These are phyloP conservation scores for Phylloporus sp. DNA, from an alignment of 1,284 basidiomycete genomes.

Conservation along the genomic window DNA sequence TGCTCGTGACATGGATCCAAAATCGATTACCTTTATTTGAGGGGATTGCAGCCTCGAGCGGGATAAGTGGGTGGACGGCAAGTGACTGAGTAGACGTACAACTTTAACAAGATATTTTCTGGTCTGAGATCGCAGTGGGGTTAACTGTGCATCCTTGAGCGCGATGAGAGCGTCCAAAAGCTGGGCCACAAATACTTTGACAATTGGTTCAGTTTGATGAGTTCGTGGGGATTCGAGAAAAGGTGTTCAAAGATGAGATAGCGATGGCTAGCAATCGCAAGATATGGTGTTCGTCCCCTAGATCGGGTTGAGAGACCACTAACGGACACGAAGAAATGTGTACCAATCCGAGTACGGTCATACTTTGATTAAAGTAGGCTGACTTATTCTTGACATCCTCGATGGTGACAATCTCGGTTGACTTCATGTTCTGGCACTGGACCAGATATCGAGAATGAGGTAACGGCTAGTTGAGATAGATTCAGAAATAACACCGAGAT, in stretches of 20 bases:
- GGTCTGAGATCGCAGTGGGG: constrained; percentile 99
- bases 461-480: constrained; percentile 61
- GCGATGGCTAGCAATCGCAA: constrained; percentile 91
- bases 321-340: constrained; percentile 40
- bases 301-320: background rate
- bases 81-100: constrained; percentile 59
- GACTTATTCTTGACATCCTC: constrained; percentile 99
- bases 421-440: constrained; percentile 99
- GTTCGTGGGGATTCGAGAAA: constrained; percentile 97
- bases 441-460: constrained; percentile 97
- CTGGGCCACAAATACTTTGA: constrained; percentile 98
- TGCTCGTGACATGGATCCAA: constrained; percentile 99
- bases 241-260: constrained; percentile 98
- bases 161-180: constrained; percentile 92
- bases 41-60: constrained; percentile 87
- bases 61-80: background rate
- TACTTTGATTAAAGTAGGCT: constrained; percentile 98
- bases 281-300: constrained; percentile 97
- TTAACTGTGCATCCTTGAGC: constrained; percentile 93
- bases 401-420: constrained; percentile 97
- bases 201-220: constrained; percentile 99
- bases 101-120: constrained; percentile 94
- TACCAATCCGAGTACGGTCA: constrained; percentile 96
- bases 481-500: constrained; percentile 14
- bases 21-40: constrained; percentile 99